phyloP scores from a whole-genome alignment of 352 stramenopile species.

The Phytopythium helicoides region DNA sequence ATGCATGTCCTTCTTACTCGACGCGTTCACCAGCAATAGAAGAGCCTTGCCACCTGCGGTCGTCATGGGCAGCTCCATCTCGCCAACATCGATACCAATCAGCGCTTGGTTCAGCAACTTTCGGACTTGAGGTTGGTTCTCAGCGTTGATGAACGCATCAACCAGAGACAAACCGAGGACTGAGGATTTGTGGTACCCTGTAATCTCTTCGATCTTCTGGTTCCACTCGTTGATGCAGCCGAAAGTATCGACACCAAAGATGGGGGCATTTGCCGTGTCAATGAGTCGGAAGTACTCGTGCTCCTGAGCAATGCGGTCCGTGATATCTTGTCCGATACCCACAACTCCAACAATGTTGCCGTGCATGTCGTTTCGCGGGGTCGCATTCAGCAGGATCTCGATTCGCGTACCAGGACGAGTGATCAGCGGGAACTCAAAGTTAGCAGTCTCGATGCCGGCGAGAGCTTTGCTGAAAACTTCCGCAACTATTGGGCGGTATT shows the following conservation, averaged over 20 bases:
- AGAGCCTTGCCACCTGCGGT: slow-evolving; percentile 37
- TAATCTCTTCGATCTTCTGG: slow-evolving; percentile 74
- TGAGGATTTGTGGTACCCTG: slow-evolving; percentile 56
- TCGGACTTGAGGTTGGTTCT: slow-evolving; percentile 48
- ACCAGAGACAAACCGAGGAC: slow-evolving; percentile 60
- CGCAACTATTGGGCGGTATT: slow-evolving; percentile 62
- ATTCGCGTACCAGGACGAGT: slow-evolving; percentile 69
- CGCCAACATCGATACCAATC: slow-evolving; percentile 64
- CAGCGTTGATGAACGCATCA: slow-evolving; percentile 55
- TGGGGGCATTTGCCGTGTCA: slow-evolving; percentile 71
- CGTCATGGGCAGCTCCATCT: slow-evolving; percentile 74
- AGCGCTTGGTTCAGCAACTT: slow-evolving; percentile 60
- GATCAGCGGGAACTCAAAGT: slow-evolving; percentile 88
- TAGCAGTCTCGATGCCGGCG: slow-evolving; percentile 66
- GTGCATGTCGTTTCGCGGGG: slow-evolving; percentile 60
- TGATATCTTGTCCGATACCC: slow-evolving; percentile 85
- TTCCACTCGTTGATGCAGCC: slow-evolving; percentile 80
- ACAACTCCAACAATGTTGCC: slow-evolving; percentile 86
- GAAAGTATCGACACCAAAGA: slow-evolving; percentile 74
- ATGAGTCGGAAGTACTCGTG: slow-evolving; percentile 80
- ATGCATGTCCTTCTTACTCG: slow-evolving; percentile 81
- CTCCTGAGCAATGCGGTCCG: slow-evolving; percentile 70
- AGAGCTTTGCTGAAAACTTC: slow-evolving; percentile 74
- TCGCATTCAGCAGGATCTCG: slow-evolving; percentile 78
- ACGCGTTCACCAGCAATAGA: slow-evolving; percentile 62